Conservation (phyloP, 371 early-diverging fungal genomes). For the Conidiobolus incongruus region DNA sequence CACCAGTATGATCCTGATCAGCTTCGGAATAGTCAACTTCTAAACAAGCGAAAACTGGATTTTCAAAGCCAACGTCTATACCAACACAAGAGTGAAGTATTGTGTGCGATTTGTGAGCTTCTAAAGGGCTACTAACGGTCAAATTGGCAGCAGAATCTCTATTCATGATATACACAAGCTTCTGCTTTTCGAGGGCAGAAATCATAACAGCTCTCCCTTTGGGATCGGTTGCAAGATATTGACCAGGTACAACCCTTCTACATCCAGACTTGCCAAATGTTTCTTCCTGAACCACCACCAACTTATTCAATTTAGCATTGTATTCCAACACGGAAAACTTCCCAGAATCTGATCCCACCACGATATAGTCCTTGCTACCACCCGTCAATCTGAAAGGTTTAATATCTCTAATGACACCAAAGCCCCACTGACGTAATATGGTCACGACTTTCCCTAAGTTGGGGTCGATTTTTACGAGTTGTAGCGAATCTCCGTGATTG, state of each 20-base stretch:
- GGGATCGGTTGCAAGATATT: constrained; percentile 88
- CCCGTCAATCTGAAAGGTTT: constrained; percentile 52
- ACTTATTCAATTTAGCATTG: constrained; percentile 40
- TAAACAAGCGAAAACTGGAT: constrained; percentile 87
- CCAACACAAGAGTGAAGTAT: constrained; percentile 58
- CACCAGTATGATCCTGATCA: constrained; percentile 56
- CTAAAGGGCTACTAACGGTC: constrained; percentile 87
- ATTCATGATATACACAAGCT: constrained; percentile 87
- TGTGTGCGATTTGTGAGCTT: constrained; percentile 68
- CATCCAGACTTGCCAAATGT: constrained; percentile 89
- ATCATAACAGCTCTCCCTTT: constrained; percentile 93
- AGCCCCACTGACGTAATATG: constrained; percentile 14
- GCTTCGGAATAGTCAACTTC: constrained; percentile 75
- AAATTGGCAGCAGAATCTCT: constrained; percentile 66
- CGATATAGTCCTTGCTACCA: constrained; percentile 68
- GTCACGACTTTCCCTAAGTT: constrained; percentile 59
- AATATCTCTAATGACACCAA: constrained; percentile 69
- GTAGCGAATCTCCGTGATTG: constrained; percentile 55
- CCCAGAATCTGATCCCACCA: constrained; percentile 82
- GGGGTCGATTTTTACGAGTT: constrained; percentile 58
- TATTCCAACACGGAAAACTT: constrained; percentile 81
- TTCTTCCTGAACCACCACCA: constrained; percentile 75
- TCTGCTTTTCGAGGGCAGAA: constrained; percentile 81
- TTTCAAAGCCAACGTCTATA: constrained; percentile 94
- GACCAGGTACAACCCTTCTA: constrained; percentile 80